phyloP scores from a whole-genome alignment of 352 stramenopile genomes.

The Pythium insidiosum region DNA sequence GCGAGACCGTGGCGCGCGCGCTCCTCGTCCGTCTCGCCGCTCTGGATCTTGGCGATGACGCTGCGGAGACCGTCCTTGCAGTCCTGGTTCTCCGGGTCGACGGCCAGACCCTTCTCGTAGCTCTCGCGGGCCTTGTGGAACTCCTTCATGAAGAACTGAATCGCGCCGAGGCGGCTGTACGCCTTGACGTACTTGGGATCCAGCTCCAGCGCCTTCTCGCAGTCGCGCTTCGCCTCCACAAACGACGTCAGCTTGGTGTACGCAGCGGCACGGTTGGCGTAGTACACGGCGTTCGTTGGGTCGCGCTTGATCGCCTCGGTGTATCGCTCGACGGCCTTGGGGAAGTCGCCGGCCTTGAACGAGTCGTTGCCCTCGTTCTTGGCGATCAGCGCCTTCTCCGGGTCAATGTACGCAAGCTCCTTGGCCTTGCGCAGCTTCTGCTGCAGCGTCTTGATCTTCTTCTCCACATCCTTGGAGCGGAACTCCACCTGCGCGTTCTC shows the following conservation, averaged over 20 bases:
- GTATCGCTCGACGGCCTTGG: constrained; percentile 90
- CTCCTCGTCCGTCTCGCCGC: constrained; percentile 94
- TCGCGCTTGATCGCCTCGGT: constrained; percentile 99
- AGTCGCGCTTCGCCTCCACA: constrained; percentile 87
- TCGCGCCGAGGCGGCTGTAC: constrained; percentile 97
- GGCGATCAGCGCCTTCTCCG: constrained; percentile 94
- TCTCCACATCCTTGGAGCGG: constrained; percentile 90
- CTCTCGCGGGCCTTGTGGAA: constrained; percentile 98
- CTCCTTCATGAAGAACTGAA: constrained; percentile 99
- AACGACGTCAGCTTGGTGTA: constrained; percentile 98
- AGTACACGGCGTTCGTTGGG: constrained; percentile 96
- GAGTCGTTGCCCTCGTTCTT: constrained; percentile 98
- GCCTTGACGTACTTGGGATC: constrained; percentile 99
- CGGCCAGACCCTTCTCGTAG: constrained; percentile 93
- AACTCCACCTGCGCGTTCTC: constrained; percentile 84
- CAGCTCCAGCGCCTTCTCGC: constrained; percentile 97
- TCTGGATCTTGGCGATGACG: constrained; percentile 92
- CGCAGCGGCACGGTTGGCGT: constrained; percentile 97
- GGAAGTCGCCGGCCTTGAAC: constrained; percentile 96
- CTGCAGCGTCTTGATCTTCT: constrained; percentile 93
- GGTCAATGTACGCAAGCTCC: constrained; percentile 93
- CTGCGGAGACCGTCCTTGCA: constrained; percentile 95
- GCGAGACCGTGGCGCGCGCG: constrained; percentile 96
- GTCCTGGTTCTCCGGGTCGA: constrained; percentile 93
- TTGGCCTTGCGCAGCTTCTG: constrained; percentile 94